Evolutionary conservation across 2,329 filamentous ascomycete genomes (phyloP).

Genomic region (Fusarium compactum): DNA sequence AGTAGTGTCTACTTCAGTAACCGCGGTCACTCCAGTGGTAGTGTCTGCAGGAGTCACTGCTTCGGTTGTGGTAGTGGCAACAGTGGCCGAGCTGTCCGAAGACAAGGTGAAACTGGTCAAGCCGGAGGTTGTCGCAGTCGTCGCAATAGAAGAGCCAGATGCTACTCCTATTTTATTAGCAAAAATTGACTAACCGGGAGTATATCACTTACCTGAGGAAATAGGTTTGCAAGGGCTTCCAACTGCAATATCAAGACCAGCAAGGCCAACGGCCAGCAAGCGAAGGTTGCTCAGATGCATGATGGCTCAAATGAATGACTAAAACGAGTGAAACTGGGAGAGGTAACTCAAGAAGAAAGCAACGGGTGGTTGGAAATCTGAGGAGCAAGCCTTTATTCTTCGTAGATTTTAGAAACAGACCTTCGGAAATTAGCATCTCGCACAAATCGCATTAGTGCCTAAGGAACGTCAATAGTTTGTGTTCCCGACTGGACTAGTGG

Average conservation of each 20-base stretch:
- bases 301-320: neutral
- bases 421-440: neutral
- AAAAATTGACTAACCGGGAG: rapidly evolving
- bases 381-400: neutral
- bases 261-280: neutral
- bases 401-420: neutral
- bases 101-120: neutral
- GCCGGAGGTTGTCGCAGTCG: neutral
- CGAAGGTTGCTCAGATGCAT: neutral
- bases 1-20: neutral
- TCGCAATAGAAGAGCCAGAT: neutral
- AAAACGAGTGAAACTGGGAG: neutral
- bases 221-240: neutral
- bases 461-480: neutral
- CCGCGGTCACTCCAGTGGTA: neutral
- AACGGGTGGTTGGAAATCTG: neutral
- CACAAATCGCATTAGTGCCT: neutral
- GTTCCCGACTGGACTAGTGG: neutral
- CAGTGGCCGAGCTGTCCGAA: neutral
- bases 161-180: too few relatives aligned
- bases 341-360: neutral
- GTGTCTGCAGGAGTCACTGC: neutral
- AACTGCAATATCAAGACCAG: neutral
- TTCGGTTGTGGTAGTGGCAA: neutral
- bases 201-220: neutral